Evolutionary conservation across 2,329 filamentous ascomycete species (phyloP).

Genomic region (Plectosphaerella plurivora): DNA sequence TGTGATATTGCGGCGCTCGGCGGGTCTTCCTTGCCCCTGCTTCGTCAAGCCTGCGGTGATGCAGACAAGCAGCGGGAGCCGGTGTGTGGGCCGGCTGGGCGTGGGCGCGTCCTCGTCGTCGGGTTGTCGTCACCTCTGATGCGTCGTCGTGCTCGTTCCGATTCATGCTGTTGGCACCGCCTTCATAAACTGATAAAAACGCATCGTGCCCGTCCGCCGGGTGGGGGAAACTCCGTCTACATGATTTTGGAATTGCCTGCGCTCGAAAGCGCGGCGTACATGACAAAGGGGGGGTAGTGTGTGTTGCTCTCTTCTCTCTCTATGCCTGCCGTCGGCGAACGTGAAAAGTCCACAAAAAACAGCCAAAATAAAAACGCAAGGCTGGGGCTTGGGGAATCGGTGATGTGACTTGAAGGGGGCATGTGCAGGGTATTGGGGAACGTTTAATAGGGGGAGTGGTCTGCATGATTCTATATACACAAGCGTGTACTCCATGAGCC

Average conservation of each 20-base stretch:
- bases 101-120: background rate
- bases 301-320: constrained; percentile 8
- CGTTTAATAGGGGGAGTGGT: constrained; percentile 10
- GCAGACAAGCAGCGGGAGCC: too few relatives aligned
- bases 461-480: constrained; percentile 14
- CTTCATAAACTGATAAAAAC: background rate
- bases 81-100: too few relatives aligned
- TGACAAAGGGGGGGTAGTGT: constrained; percentile 6
- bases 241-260: constrained; percentile 13
- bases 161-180: too few relatives aligned
- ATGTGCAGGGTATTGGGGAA: constrained; percentile 12
- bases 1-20: too few relatives aligned
- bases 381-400: constrained; percentile 1
- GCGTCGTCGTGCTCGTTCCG: background rate
- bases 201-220: constrained; percentile 6
- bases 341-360: constrained; percentile 14
- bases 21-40: too few relatives aligned
- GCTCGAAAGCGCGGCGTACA: constrained; percentile 14
- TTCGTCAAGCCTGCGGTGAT: too few relatives aligned
- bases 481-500: constrained; percentile 8
- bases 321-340: constrained; percentile 11
- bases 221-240: constrained; percentile 14
- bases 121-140: background rate
- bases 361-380: constrained; percentile 6
- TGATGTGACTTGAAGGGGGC: constrained; percentile 8